Evolutionary conservation across 441 rosid species (phyloP), one percentile per base, ranked within the genome.

Genomic region (Dalechampia spathulata): DNA sequence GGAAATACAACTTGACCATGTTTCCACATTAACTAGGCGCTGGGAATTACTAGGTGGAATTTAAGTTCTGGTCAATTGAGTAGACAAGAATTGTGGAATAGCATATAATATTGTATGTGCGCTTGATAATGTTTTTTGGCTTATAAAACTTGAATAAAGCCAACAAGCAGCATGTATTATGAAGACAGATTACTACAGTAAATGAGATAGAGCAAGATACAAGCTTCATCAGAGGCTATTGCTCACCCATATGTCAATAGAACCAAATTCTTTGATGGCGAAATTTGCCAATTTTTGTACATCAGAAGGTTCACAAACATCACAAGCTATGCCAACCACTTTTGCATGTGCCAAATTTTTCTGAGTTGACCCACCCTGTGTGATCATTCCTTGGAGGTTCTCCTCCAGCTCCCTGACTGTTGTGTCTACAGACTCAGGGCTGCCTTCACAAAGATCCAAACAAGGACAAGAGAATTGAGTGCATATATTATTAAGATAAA

Each of bases 211-310:
- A 25, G 21, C 30, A 58, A 36, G 23, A 36, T 40, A 38, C 32
- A 7, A 16, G 9, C 9, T 11, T 19, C 43, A 27, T 7, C 10
- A 16, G 43, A 51, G 20, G 19, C 21, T 1, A 44, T 12, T 7
- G 61, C 78, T 73, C 80, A 87, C 96, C 98, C 96, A 90, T 65
- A 90, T 79, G 68, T 87, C 80, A 41, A 90, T 63, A 20, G 88
- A 82, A 59, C 98, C 96, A 50, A 87, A 79, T 77, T 90, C 83
- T n/a, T 57, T 55, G 16, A 78, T 68, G 42, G 96, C 92, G 58
- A 90, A 90, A 44, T 71, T 66, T 48, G 92, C 84, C 61, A 90
- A 63, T 69, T 72, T 87, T 60, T 70, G 60, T 36, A 85, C 95
- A 63, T 90, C 96, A 51, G 71, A 68, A 0, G 85, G 82, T 10